Evolutionary conservation across 331 rosid genomes (phyloP).

Genomic region (Pyrus hybrid): DNA sequence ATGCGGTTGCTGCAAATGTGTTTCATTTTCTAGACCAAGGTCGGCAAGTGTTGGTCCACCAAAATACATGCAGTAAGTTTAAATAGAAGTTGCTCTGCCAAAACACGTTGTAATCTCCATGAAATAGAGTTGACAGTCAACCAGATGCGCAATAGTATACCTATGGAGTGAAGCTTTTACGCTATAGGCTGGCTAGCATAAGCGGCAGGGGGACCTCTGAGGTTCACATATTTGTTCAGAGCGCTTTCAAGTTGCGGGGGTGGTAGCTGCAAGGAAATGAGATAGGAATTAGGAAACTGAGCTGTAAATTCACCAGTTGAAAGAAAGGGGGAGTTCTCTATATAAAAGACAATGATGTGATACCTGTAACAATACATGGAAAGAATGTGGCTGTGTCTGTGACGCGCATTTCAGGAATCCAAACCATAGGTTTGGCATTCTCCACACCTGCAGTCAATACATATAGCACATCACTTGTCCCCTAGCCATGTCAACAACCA

Average conservation of each 20-base stretch:
- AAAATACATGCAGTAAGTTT: conserved; percentile 4
- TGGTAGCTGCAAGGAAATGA: conserved; percentile 58
- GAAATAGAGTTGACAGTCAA: background rate
- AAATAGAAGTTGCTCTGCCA: too few species aligned
- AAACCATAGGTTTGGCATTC: conserved; percentile 94
- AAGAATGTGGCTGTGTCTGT: conserved; percentile 95
- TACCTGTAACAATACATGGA: conserved; percentile 83
- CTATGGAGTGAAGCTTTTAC: conserved; percentile 65
- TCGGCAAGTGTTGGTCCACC: conserved; percentile 58
- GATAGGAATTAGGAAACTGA: background rate
- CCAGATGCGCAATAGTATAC: conserved; percentile 32
- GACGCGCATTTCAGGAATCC: conserved; percentile 95
- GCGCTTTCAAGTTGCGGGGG: conserved; percentile 85
- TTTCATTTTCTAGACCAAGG: conserved; percentile 65
- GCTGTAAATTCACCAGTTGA: background rate
- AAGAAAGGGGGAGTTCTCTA: background rate
- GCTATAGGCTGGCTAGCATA: conserved; percentile 73
- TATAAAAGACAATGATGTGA: conserved; percentile 10
- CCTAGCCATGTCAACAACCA: background rate
- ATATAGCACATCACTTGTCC: conserved; percentile 17
- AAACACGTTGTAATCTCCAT: background rate
- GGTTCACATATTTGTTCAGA: conserved; percentile 64
- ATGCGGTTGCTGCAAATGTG: conserved; percentile 40
- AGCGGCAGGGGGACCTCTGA: conserved; percentile 67
- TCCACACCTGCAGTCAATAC: conserved; percentile 76